A percentile compares a stretch with the other conserved stretches of the same genome.
Evolutionary conservation across 2,329 filamentous ascomycete genomes (phyloP).

Genomic region (Penicillium frequentans): DNA sequence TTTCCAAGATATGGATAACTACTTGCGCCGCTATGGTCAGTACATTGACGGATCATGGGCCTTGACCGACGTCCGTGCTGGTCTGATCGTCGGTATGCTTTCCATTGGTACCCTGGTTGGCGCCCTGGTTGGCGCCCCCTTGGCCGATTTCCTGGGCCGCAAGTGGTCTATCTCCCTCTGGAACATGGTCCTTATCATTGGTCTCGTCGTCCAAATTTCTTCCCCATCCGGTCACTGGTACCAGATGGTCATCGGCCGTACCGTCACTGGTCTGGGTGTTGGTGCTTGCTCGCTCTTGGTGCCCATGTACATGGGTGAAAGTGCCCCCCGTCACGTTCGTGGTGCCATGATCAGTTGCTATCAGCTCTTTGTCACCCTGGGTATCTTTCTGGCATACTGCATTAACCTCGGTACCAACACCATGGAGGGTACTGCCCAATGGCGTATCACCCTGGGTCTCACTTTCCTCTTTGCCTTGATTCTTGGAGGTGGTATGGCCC

Average conservation of each 20-base stretch:
- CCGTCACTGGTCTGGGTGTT: conserved; percentile 47
- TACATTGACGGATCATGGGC: conserved; percentile 30
- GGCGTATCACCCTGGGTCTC: conserved; percentile 55
- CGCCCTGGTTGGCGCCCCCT: conserved; percentile 40
- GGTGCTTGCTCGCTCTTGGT: conserved; percentile 46
- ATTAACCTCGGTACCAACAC: conserved; percentile 48
- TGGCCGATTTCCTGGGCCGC: conserved; percentile 44
- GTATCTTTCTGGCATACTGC: conserved; percentile 47
- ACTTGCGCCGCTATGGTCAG: conserved; percentile 41
- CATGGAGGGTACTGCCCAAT: conserved; percentile 45
- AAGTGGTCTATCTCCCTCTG: conserved; percentile 45
- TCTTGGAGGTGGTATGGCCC: conserved; percentile 56
- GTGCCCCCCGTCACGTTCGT: conserved; percentile 47
- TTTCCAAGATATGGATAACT: conserved; percentile 45
- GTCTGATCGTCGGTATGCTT: conserved; percentile 44
- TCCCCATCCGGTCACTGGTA: conserved; percentile 39
- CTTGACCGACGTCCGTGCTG: conserved; percentile 43
- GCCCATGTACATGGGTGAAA: conserved; percentile 51
- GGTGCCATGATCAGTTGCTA: conserved; percentile 49
- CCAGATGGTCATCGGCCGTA: conserved; percentile 45
- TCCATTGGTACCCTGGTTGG: conserved; percentile 47
- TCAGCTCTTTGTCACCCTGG: conserved; percentile 50
- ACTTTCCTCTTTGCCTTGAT: conserved; percentile 58
- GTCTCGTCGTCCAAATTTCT: conserved; percentile 46
- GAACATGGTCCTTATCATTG: conserved; percentile 42